Percentiles rank a stretch among this genome's conserved stretches.
Evolutionary conservation across 2,329 filamentous ascomycete genomes (phyloP).

Genomic region (Aspergillus glaucus): DNA sequence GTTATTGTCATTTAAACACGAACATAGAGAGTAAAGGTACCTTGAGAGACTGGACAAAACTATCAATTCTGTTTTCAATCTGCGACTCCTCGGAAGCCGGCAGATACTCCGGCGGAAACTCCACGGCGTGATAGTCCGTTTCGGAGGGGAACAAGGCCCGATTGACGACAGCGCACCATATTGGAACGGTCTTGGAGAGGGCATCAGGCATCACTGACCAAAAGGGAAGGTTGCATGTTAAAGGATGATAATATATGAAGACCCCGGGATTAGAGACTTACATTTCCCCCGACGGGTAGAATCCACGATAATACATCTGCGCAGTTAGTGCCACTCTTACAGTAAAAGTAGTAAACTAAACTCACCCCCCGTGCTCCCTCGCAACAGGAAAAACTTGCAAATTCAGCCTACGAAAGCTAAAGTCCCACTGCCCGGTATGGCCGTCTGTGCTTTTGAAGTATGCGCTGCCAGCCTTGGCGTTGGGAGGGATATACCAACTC

Average conservation of each 20-base stretch:
- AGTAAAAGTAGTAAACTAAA: slow-evolving; percentile 19
- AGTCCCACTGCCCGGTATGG: slow-evolving; percentile 83
- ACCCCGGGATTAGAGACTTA: slow-evolving; percentile 30
- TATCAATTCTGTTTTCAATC: slow-evolving; percentile 59
- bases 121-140: slow-evolving; percentile 48
- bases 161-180: slow-evolving; percentile 89
- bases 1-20: neutral
- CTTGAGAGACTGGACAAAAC: slow-evolving; percentile 47
- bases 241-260: slow-evolving; percentile 5
- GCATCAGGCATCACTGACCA: slow-evolving; percentile 81
- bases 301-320: slow-evolving; percentile 69
- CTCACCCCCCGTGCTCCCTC: slow-evolving; percentile 59
- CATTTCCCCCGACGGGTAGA: slow-evolving; percentile 87
- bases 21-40: slow-evolving; percentile 19
- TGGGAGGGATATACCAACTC: slow-evolving; percentile 79
- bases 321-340: neutral
- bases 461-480: slow-evolving; percentile 61
- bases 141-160: slow-evolving; percentile 62
- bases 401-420: slow-evolving; percentile 79
- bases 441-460: slow-evolving; percentile 99
- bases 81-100: slow-evolving; percentile 71
- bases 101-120: slow-evolving; percentile 66
- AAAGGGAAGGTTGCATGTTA: slow-evolving; percentile 8
- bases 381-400: slow-evolving; percentile 69
- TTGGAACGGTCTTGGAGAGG: slow-evolving; percentile 84